Conservation (phyloP, 345 rosid genomes). For the Boechera stricta region DNA sequence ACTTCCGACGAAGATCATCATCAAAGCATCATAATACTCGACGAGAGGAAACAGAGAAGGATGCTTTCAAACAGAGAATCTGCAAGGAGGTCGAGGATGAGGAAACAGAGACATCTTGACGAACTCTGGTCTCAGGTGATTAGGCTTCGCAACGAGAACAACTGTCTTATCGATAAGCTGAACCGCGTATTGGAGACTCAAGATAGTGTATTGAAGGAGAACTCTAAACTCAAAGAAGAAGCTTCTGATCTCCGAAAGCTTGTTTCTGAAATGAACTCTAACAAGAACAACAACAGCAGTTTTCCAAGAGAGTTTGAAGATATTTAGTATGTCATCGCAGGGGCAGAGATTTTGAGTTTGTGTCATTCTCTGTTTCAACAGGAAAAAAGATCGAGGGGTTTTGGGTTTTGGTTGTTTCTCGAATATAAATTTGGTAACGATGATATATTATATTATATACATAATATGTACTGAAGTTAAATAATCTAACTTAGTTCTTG, state of each 20-base stretch:
- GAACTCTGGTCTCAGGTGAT: slow-evolving; percentile 85
- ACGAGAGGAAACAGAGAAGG: slow-evolving; percentile 91
- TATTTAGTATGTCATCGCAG: slow-evolving; percentile 2
- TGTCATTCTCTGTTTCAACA: slow-evolving; percentile 9
- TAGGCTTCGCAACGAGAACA: slow-evolving; percentile 74
- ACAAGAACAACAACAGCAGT: slow-evolving; percentile 28
- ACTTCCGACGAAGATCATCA: slow-evolving; percentile 76
- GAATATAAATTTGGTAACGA: slow-evolving; percentile 25
- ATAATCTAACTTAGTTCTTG: slow-evolving; percentile 32
- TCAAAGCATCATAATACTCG: slow-evolving; percentile 56
- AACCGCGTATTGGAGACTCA: slow-evolving; percentile 65
- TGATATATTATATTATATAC: slow-evolving; percentile 15
- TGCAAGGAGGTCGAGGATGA: slow-evolving; percentile 90
- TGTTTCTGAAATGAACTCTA: slow-evolving; percentile 52
- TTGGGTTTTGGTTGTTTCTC: slow-evolving; percentile 23
- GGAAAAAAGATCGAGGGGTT: slow-evolving; percentile 5
- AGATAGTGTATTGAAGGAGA: slow-evolving; percentile 66
- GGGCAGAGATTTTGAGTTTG: slow-evolving; percentile 17
- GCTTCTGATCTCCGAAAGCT: slow-evolving; percentile 72
- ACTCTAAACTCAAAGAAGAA: slow-evolving; percentile 79
- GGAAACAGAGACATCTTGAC: slow-evolving; percentile 94
- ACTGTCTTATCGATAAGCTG: slow-evolving; percentile 64
- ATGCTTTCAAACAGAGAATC: slow-evolving; percentile 98
- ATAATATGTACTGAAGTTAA: slow-evolving; percentile 18
- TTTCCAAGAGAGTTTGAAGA: slow-evolving; percentile 28